Evolutionary conservation across 495 filamentous ascomycete genomes (phyloP).

Genomic region (Neurospora discreta): DNA sequence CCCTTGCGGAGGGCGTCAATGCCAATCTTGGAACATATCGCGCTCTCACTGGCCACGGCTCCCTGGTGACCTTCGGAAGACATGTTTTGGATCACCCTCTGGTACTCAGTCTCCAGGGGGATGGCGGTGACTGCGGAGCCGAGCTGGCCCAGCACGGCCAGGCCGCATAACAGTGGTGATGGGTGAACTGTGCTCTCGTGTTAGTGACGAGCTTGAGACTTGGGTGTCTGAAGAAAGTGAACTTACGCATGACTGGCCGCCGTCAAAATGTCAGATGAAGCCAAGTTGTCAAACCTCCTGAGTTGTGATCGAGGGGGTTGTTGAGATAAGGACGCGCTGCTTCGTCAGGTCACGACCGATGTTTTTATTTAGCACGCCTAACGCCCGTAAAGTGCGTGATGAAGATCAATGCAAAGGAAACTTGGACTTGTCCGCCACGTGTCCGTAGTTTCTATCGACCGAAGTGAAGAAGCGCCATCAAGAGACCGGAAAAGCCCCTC

Average conservation of each 20-base stretch:
- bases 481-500: too few species aligned
- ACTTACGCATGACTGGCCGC: background rate
- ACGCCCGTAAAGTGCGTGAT: background rate
- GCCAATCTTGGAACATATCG: conserved; percentile 66
- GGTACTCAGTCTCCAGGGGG: background rate
- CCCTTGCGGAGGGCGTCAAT: conserved; percentile 56
- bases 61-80: conserved; percentile 32
- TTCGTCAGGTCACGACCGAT: background rate
- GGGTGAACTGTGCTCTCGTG: background rate
- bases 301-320: background rate
- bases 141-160: conserved; percentile 3
- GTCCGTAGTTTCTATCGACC: background rate
- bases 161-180: conserved; percentile 5
- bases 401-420: background rate
- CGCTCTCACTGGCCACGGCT: conserved; percentile 70
- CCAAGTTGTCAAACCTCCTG: background rate
- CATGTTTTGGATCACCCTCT: background rate
- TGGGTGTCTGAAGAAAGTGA: background rate
- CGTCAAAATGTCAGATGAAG: background rate
- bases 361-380: background rate
- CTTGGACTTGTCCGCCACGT: background rate
- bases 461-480: background rate
- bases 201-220: background rate
- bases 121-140: background rate
- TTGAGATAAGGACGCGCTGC: background rate